Percentiles rank a stretch among this genome's conserved stretches.
These are phyloP conservation scores for Penicillium crystallinum DNA, from an alignment of 495 filamentous ascomycete genomes.

Conservation along the genomic window DNA sequence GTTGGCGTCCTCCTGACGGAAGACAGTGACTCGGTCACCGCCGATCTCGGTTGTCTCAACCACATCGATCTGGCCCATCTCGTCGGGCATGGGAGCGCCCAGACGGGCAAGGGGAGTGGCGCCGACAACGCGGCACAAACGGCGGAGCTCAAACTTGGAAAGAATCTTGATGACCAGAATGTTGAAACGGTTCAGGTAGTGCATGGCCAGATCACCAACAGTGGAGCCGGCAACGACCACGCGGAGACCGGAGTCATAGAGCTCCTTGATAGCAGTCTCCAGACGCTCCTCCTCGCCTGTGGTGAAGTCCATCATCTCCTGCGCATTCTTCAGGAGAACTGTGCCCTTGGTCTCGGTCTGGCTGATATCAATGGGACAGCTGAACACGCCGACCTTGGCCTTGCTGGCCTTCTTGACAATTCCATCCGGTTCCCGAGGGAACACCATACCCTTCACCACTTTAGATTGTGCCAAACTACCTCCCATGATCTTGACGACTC, in stretches of 20 bases:
- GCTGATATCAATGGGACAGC: conserved; percentile 89
- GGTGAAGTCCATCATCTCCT: conserved; percentile 98
- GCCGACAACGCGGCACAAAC: conserved; percentile 92
- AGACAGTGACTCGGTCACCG: conserved; percentile 96
- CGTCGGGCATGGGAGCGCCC: conserved; percentile 98
- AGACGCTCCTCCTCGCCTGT: conserved; percentile 94
- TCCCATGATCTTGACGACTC: conserved; percentile 99
- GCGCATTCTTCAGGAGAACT: conserved; percentile 92
- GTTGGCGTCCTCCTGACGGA: conserved; percentile 91
- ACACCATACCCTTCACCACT: conserved; percentile 98
- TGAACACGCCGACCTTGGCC: conserved; percentile 95
- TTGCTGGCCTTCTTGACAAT: conserved; percentile 81
- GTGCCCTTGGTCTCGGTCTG: conserved; percentile 99
- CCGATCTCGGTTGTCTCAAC: conserved; percentile 98
- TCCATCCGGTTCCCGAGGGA: conserved; percentile 86
- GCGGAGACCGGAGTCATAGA: conserved; percentile 87
- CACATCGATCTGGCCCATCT: conserved; percentile 93
- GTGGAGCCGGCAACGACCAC: conserved; percentile 88
- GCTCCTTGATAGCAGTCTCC: conserved; percentile 85
- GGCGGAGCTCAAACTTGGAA: conserved; percentile 93
- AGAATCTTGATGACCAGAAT: conserved; percentile 96
- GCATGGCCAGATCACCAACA: conserved; percentile 90
- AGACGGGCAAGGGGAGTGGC: conserved; percentile 92
- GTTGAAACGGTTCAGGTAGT: conserved; percentile 95
- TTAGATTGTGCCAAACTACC: conserved; percentile 87